Evolutionary conservation across 208 protist species (phyloP), one percentile per base, ranked within the genome.

Genomic region (Trypanosoma boissoni): DNA sequence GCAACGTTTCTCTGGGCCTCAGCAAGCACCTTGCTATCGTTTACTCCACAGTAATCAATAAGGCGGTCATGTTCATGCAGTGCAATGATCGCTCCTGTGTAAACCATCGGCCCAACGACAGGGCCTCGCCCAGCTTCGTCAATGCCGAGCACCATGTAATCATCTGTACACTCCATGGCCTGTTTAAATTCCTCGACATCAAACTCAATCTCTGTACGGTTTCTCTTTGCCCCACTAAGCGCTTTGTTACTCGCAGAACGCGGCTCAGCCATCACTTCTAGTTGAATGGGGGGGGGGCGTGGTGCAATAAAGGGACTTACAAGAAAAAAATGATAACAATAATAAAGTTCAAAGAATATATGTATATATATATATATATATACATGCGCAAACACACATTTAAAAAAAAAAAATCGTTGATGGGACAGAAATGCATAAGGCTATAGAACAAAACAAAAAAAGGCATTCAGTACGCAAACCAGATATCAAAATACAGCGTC

Each of bases 61-160:
- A 97, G 61, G 27, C 63, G 57, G 53, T 94, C 74, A 67, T 97
- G 80, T 52, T 95, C 79, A 12, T 68, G 76, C 1, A 91, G 61
- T 10, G 84, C 62, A 34, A 88, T 77, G 26, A 91, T 80, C 7
- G 86, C 78, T 23, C 84, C 82, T n/a, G 78, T 80, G 75, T 98
- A 98, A 10, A 98, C 92, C 89, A 98, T 97, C 6, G 94, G 89
- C 18, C 96, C 96, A 18, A 97, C 56, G 2, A 98, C 91, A 50
- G 95, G 91, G 7, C 96, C 96, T 59, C 95, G 78, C 2, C 96
- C 96, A 8, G 96, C 96, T 75, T 98, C 96, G 54, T 98, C 96
- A 39, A 98, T 97, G 27, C 96, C 96, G 8, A 98, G 61, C 4
- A 97, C 64, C 42, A 86, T 73, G 67, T 81, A 74, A 43, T 86